Percentiles rank a stretch among this genome's conserved stretches.
Conservation (phyloP, 2,329 filamentous ascomycete species). For the Pyricularia pennisetigena region DNA sequence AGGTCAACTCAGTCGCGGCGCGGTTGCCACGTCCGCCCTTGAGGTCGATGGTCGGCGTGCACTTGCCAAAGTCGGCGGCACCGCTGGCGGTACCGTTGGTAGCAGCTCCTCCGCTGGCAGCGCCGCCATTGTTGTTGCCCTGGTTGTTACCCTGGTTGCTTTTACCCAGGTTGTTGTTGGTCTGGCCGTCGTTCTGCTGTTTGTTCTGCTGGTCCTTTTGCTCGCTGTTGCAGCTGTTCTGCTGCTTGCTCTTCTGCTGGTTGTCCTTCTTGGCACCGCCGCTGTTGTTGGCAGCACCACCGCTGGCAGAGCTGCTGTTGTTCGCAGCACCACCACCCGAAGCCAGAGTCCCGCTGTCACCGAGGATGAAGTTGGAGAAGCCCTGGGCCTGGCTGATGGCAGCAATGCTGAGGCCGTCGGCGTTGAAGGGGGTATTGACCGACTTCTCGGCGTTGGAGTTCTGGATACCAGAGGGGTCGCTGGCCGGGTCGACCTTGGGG, state of each 20-base stretch:
- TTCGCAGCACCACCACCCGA: background rate
- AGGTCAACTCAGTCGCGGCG: conserved; percentile 40
- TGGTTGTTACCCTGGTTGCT: background rate
- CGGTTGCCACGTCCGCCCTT: background rate
- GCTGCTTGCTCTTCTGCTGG: background rate
- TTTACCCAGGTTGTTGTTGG: background rate
- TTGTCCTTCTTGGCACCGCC: background rate
- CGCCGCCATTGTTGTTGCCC: background rate
- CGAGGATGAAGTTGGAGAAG: conserved; percentile 48
- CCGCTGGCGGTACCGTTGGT: background rate
- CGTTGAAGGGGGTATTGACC: conserved; percentile 42
- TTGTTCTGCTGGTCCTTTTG: background rate
- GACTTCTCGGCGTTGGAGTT: conserved; percentile 50
- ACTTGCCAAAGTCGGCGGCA: background rate
- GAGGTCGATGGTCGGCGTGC: background rate
- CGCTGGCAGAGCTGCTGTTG: background rate
- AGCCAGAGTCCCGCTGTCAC: background rate
- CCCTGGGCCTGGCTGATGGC: conserved; percentile 52
- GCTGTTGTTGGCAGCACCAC: background rate
- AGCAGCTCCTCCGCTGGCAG: background rate
- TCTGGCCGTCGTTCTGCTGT: background rate
- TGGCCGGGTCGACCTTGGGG: conserved; percentile 56
- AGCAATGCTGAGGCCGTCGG: conserved; percentile 54
- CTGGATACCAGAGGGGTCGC: conserved; percentile 43
- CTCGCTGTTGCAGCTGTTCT: background rate